Percentiles rank a stretch among this genome's conserved stretches.
phyloP scores from a whole-genome alignment of 257 asterid species.

The Sherardia arvensis region DNA sequence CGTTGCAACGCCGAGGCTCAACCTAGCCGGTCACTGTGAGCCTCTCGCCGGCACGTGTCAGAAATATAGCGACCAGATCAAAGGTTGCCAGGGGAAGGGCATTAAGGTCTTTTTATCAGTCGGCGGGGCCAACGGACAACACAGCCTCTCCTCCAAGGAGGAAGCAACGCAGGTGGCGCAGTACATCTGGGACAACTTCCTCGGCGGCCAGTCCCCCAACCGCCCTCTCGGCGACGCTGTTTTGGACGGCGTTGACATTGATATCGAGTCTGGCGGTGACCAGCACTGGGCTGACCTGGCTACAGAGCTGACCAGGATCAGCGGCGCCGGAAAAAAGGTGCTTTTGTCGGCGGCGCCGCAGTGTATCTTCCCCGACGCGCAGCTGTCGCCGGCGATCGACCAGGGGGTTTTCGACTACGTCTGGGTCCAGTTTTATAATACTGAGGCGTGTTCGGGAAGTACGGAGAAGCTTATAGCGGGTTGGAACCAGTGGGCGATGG shows the following conservation, averaged over 20 bases:
- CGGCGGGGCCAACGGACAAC: constrained; percentile 30
- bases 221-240: constrained; percentile 41
- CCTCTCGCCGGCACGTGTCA: constrained; percentile 17
- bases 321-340: constrained; percentile 27
- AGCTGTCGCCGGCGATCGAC: constrained; percentile 25
- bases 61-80: constrained; percentile 13
- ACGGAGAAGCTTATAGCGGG: constrained; percentile 20
- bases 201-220: constrained; percentile 35
- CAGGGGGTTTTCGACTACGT: constrained; percentile 48
- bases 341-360: constrained; percentile 50
- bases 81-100: constrained; percentile 16
- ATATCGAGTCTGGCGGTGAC: constrained; percentile 30
- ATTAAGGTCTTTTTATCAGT: constrained; percentile 32
- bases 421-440: constrained; percentile 40
- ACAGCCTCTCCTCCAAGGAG: constrained; percentile 31
- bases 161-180: constrained; percentile 35
- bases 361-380: constrained; percentile 40
- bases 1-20: constrained; percentile 39
- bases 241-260: constrained; percentile 51
- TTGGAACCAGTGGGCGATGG: constrained; percentile 33
- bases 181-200: constrained; percentile 39
- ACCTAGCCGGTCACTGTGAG: constrained; percentile 55
- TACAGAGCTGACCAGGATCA: constrained; percentile 21
- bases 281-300: constrained; percentile 33
- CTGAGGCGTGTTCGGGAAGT: constrained; percentile 6